Evolutionary conservation across 371 early-diverging fungal species (phyloP), one percentile per base, ranked within the genome.

Genomic region (Mucor plumbeus): DNA sequence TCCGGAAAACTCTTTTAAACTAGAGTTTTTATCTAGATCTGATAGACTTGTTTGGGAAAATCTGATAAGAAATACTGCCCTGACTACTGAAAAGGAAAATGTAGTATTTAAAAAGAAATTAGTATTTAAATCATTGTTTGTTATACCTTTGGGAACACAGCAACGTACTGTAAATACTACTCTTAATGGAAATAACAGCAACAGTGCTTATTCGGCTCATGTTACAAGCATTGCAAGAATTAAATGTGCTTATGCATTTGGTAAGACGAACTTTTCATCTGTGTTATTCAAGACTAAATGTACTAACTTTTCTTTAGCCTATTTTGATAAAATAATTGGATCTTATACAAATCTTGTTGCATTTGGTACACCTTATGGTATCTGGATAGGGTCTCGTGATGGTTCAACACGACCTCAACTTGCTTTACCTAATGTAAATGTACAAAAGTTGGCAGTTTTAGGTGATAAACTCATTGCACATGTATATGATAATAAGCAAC

Each of bases 381-480:
- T 80, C 11, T 80, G 72, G 74, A 57, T 75, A 5, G 74, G 70
- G 1, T 63, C 70, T 8, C 40, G 56, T 8, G 73, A 75, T 17
- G 70, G 63, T 2, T 14, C 17, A 13, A 60, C 65, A 7, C 40
- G 31, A 11, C 59, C 65, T 0, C 68, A 67, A 31, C 59, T 72
- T 5, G 73, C 68, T 0, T 21, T 80, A 14, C 60, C 68, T 3
- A 63, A 65, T 10, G 61, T 63, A 8, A 67, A 73, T 10, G 71
- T 70, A 15, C 70, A 64, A 10, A 69, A 72, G n/a, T 4, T 80
- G 8, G 61, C 69, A 8, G 62, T 74, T 4, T 11, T 77, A 3
- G 59, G 65, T 21, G 54, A 72, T 21, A 59, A 68, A n/a, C 34
- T 72, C 9, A 21, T 80, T 43, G 36, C 68, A 7, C 54, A 62